phyloP scores from a whole-genome alignment of 257 asterid species.

The Eucommia ulmoides region DNA sequence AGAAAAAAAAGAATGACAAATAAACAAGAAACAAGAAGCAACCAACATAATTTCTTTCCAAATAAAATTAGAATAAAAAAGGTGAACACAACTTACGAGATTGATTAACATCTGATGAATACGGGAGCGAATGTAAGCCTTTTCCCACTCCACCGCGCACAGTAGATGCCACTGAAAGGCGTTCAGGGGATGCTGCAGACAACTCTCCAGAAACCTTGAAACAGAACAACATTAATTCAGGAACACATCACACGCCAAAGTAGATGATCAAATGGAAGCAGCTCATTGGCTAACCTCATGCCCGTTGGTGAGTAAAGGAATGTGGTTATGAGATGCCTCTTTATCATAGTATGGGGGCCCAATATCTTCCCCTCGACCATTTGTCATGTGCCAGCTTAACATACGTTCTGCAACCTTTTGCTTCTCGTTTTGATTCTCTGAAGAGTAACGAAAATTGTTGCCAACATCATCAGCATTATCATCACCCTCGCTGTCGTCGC shows the following conservation, averaged over 20 bases:
- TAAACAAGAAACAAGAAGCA: background rate
- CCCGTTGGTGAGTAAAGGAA: constrained; percentile 93
- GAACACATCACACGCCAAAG: background rate
- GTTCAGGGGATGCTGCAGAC: constrained; percentile 96
- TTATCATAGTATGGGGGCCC: constrained; percentile 76
- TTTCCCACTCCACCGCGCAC: constrained; percentile 69
- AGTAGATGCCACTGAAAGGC: constrained; percentile 95
- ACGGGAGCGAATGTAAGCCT: constrained; percentile 35
- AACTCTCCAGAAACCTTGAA: constrained; percentile 90
- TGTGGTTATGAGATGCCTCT: constrained; percentile 81
- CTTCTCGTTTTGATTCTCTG: constrained; percentile 47
- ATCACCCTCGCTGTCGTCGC: constrained; percentile 65
- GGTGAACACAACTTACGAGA: constrained; percentile 26
- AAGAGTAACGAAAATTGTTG: constrained; percentile 39
- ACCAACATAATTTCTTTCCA: constrained; percentile 3
- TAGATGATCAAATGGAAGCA: too few relatives aligned
- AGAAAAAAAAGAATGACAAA: constrained; percentile 5
- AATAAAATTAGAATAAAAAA: background rate
- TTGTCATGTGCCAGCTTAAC: constrained; percentile 91
- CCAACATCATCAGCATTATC: constrained; percentile 44
- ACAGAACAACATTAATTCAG: constrained; percentile 7
- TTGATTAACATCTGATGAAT: constrained; percentile 24
- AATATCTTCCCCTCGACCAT: constrained; percentile 65
- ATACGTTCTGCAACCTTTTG: constrained; percentile 80
- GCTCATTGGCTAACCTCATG: constrained; percentile 92